A percentile compares a stretch with the other conserved stretches of the same genome.
Evolutionary conservation across 306 rosid genomes (phyloP).

Genomic region (Pachyrhizus erosus): DNA sequence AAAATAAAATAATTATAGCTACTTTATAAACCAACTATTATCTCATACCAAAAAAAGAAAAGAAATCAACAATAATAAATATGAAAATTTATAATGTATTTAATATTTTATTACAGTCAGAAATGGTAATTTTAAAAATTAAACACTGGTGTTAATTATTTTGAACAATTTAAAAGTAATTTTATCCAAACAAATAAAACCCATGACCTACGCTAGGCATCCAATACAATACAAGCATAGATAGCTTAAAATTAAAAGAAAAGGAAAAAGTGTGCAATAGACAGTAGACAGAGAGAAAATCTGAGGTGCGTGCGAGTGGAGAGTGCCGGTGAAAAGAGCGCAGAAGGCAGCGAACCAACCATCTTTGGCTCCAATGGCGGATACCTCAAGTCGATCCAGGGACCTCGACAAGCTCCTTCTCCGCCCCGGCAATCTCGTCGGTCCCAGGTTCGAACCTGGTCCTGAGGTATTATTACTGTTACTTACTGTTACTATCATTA

Average conservation of each 20-base stretch:
- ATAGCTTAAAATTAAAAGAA: background rate
- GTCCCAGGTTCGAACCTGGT: slow-evolving; percentile 82
- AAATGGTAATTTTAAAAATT: background rate
- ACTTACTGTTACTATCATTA: background rate
- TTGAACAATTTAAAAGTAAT: background rate
- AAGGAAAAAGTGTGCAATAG: background rate
- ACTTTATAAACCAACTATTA: too few species aligned
- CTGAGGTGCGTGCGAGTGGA: background rate
- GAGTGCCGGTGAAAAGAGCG: background rate
- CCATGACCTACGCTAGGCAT: background rate
- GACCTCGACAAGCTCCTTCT: slow-evolving; percentile 96
- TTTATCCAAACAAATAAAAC: background rate
- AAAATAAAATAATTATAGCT: background rate
- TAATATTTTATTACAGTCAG: background rate
- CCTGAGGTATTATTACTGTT: slow-evolving; percentile 51
- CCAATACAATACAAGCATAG: background rate
- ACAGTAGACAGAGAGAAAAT: background rate
- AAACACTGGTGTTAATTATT: background rate
- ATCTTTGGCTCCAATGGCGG: slow-evolving; percentile 56
- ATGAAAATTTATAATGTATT: background rate
- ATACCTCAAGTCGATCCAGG: slow-evolving; percentile 65
- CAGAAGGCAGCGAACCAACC: background rate
- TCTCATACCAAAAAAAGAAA: too few species aligned
- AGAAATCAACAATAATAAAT: background rate
- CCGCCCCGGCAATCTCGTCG: slow-evolving; percentile 80